Conservation (phyloP, 2,329 filamentous ascomycete genomes). For the Xylariomycetidae sp. region DNA sequence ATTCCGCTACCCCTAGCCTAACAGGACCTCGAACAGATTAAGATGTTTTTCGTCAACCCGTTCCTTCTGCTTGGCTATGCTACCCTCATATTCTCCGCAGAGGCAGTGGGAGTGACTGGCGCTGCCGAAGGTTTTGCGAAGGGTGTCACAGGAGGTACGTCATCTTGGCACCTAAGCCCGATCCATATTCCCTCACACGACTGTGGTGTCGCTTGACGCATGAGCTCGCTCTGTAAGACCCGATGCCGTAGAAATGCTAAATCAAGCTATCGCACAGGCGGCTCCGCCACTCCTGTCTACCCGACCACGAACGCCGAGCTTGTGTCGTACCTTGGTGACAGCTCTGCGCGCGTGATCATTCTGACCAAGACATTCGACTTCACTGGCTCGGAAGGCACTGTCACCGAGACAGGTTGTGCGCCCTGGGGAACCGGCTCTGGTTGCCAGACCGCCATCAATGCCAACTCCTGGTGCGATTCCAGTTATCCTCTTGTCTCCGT, state of each 20-base stretch:
- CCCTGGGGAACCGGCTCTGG: conserved; percentile 49
- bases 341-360: conserved; percentile 50
- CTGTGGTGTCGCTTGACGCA: no score
- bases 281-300: conserved; percentile 47
- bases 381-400: conserved; percentile 48
- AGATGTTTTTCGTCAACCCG: no score
- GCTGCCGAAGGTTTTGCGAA: conserved; percentile 39
- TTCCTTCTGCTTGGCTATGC: no score
- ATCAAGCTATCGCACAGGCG: no score
- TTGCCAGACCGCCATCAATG: conserved; percentile 58
- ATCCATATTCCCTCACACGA: no score
- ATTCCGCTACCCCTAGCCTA: no score
- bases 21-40: no score
- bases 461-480: conserved; percentile 55
- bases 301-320: conserved; percentile 52
- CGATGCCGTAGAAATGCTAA: no score
- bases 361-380: conserved; percentile 54
- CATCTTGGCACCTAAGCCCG: no score
- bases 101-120: no score
- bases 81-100: no score
- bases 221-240: no score
- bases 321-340: conserved; percentile 53
- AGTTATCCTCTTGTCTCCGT: conserved; percentile 47
- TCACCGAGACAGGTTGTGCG: conserved; percentile 50
- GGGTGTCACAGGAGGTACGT: conserved; percentile 58